Base-by-base conservation (phyloP, 805 yeast genomes). In the Lipomyces kockii region DNA sequence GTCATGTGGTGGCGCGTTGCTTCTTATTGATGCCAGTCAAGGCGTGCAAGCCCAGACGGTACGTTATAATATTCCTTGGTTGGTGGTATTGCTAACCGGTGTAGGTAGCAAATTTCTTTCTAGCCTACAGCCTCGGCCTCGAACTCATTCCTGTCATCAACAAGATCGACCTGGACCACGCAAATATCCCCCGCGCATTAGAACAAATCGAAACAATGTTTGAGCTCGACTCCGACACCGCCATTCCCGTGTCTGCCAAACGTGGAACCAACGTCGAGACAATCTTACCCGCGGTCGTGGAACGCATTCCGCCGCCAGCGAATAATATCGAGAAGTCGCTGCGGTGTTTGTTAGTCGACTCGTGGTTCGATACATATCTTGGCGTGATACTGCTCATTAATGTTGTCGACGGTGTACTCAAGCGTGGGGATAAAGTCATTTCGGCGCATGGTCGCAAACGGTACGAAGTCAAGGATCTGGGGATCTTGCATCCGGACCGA, bases 11-110 rank as follows among this genome's bases (percentile, higher is more conserved):
- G 98, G 98, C 14, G 98, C 98, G 0, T 79, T 94, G 53, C 78
- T 94, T 53, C 78, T 94, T 27, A 97, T 94, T 1, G 99, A 95
- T 81, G 98, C 98, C 1, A 84, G 94, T 1, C 98, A 95, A 75
- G 98, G 98, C 61, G 92, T 94, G 2, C 98, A 92, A 77, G 98
- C 98, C 0, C 99, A 94, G 77, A 95, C 99, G 0, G 98, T 66
- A 49, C 6, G 66, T 54, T 43, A 39, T 49, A 9, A 17, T 17
- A 14, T 22, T 6, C 7, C 20, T 14, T 39, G 7, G 29, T 22
- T 17, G 9, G 27, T 60, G 25, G n/a, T 54, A 12, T 43, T 11
- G 20, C 29, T 25, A 49, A 27, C 14, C 2, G 7, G 20, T 49
- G 22, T 49, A 67, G 71, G 67, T 94, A n/a, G 98, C 99, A 29